Conservation (phyloP, 2,329 filamentous ascomycete genomes). For the Colletotrichum scovillei region DNA sequence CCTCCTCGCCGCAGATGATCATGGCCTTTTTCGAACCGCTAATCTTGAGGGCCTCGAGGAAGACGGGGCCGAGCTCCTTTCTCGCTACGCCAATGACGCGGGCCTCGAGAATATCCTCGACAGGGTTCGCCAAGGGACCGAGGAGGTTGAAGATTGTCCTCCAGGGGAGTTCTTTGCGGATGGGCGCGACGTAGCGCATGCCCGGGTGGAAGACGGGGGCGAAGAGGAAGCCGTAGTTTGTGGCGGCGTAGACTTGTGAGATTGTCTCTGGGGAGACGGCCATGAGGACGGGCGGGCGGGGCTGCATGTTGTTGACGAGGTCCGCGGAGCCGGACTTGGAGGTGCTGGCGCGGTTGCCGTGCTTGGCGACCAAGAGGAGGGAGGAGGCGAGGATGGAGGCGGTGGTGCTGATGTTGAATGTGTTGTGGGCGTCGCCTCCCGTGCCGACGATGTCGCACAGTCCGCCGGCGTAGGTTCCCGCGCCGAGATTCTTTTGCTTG, state of each 20-base stretch:
- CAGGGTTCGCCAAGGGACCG: constrained; percentile 90
- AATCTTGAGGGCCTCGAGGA: constrained; percentile 84
- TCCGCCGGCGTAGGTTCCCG: constrained; percentile 84
- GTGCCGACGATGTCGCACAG: constrained; percentile 97
- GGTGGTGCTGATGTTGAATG: constrained; percentile 98
- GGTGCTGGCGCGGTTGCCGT: constrained; percentile 95
- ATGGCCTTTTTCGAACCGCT: constrained; percentile 85
- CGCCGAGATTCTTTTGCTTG: constrained; percentile 67
- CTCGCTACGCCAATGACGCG: constrained; percentile 94
- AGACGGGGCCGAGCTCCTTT: constrained; percentile 86
- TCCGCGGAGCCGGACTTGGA: constrained; percentile 97
- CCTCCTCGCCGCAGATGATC: constrained; percentile 92
- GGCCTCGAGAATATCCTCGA: constrained; percentile 86
- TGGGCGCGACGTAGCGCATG: constrained; percentile 88
- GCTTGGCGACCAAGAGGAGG: constrained; percentile 88
- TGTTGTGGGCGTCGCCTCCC: constrained; percentile 95
- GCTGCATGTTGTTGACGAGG: constrained; percentile 81
- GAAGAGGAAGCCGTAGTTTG: constrained; percentile 96
- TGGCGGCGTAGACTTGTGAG: constrained; percentile 76
- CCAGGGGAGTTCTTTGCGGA: constrained; percentile 90
- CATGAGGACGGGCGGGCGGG: constrained; percentile 77
- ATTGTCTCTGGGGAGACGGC: constrained; percentile 80
- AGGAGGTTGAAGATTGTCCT: constrained; percentile 98
- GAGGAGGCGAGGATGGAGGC: constrained; percentile 92
- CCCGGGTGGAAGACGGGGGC: constrained; percentile 96